A percentile compares a stretch with the other conserved stretches of the same genome.
These are phyloP conservation scores for Xylariaceae sp. DNA, from an alignment of 2,329 filamentous ascomycete species.

Conservation along the genomic window DNA sequence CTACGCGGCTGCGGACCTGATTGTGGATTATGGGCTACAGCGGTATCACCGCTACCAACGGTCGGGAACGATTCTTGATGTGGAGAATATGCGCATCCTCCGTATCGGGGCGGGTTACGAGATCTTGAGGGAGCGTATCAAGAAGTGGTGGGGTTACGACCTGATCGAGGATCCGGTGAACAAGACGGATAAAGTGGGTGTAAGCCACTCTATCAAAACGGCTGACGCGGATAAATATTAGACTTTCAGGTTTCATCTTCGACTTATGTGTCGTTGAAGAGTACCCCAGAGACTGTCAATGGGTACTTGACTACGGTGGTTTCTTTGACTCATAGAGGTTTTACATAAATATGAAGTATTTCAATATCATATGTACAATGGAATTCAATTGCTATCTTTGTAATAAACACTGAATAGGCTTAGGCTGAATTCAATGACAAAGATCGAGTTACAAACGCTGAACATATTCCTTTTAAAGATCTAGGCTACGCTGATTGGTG, in stretches of 20 bases:
- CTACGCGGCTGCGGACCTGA: conserved; percentile 14
- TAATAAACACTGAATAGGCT: too few relatives aligned
- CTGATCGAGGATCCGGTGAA: conserved; percentile 20
- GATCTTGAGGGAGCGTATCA: conserved; percentile 19
- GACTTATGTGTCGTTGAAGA: background rate
- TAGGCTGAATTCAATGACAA: too few relatives aligned
- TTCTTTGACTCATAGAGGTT: conserved; percentile 3
- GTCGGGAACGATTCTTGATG: conserved; percentile 22
- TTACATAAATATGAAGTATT: conserved; percentile 6
- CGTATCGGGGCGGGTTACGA: conserved; percentile 25
- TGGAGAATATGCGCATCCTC: conserved; percentile 17
- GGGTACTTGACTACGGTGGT: background rate
- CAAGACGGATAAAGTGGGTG: conserved; percentile 21
- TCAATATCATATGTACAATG: background rate
- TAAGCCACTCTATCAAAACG: conserved; percentile 19
- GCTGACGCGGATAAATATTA: conserved; percentile 8
- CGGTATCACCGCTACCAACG: conserved; percentile 25
- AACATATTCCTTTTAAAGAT: too few relatives aligned
- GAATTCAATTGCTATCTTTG: too few relatives aligned
- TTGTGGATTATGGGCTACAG: conserved; percentile 25
- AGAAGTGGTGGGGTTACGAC: conserved; percentile 24
- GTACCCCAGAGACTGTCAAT: background rate
- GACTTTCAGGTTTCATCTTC: background rate
- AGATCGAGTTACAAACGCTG: too few relatives aligned
- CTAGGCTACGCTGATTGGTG: too few relatives aligned